Base-by-base conservation (phyloP, 169 alveolate species). In the Plasmodium falciparum region DNA sequence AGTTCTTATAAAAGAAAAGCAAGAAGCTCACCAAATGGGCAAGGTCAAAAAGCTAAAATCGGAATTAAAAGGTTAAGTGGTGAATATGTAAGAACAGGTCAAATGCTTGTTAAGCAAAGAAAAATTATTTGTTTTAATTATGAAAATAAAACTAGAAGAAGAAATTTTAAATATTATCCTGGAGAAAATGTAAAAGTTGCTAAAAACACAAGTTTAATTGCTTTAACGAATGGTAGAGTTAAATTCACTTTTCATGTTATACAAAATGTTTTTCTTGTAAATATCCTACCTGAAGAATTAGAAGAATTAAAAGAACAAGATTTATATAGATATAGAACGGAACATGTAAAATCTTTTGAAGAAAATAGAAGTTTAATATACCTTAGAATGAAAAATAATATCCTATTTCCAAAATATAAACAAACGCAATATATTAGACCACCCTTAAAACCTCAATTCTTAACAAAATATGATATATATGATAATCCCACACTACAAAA, bases 261-360 rank as follows among this genome's bases (percentile, higher is more conserved):
- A 15, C 94, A 95, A 74, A 91, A 95, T 73, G 93, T 95, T 8
- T 75, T 93, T 56, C 88, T 95, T 56, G 96, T 94, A 33, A 96
- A 96, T 88, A 97, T 96, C 24, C 76, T 96, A n/a, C 97, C 97
- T 17, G 97, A 95, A 75, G 94, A 88, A 22, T 86, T 95, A 26
- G 98, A 94, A 49, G 97, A 95, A 76, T 89, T 95, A 24, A 86
- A 93, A 47, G 92, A 95, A 65, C 96, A 92, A 0, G 98, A 95
- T 63, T 78, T 95, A 49, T 95, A 97, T 97, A 71, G 98, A 20
- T 96, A 96, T 78, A 89, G 98, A 15, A 96, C 97, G 1, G 98
- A 96, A 80, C 97, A 95, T 80, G 97, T 96, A 3, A 71, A 91
- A 13, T 72, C 95, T 59, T 67, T 93, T 52, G 97, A 96, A 88